These are phyloP conservation scores for Gossypium sturtianum DNA, from an alignment of 345 rosid species.

Conservation along the genomic window DNA sequence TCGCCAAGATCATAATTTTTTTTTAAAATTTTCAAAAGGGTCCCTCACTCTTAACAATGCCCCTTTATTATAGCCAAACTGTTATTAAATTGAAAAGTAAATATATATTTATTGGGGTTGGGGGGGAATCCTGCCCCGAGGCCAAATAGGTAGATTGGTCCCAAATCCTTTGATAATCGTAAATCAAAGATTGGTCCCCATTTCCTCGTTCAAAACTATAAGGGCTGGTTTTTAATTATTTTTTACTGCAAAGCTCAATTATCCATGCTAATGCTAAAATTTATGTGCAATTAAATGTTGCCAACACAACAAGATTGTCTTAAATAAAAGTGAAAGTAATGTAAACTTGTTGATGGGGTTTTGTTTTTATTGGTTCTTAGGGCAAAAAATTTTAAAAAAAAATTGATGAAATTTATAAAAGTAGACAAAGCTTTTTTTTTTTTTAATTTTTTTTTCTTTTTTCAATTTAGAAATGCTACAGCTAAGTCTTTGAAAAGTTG, in stretches of 20 bases:
- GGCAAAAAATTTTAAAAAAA: neutral
- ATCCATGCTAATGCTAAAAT: neutral
- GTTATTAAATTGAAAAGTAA: too few relatives aligned
- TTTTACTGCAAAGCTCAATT: constrained; percentile 8
- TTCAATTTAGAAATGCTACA: neutral
- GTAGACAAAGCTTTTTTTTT: neutral
- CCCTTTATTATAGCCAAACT: too few relatives aligned
- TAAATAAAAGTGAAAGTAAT: neutral
- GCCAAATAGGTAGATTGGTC: constrained; percentile 4
- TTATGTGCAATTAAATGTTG: constrained; percentile 2
- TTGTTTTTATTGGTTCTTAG: neutral
- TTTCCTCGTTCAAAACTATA: neutral
- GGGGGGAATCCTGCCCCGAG: constrained; percentile 1
- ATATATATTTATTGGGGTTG: neutral
- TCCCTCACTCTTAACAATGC: too few relatives aligned
- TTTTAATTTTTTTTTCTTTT: neutral
- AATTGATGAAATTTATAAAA: neutral
- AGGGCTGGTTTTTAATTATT: neutral
- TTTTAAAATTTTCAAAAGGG: too few relatives aligned
- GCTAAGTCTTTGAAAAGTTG: neutral
- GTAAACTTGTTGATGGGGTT: neutral
- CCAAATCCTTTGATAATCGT: neutral
- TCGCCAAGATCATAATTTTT: too few relatives aligned
- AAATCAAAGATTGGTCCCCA: neutral
- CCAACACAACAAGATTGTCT: neutral